phyloP scores from a whole-genome alignment of 1,284 basidiomycete species.

The Coniferiporia sulphurascens region DNA sequence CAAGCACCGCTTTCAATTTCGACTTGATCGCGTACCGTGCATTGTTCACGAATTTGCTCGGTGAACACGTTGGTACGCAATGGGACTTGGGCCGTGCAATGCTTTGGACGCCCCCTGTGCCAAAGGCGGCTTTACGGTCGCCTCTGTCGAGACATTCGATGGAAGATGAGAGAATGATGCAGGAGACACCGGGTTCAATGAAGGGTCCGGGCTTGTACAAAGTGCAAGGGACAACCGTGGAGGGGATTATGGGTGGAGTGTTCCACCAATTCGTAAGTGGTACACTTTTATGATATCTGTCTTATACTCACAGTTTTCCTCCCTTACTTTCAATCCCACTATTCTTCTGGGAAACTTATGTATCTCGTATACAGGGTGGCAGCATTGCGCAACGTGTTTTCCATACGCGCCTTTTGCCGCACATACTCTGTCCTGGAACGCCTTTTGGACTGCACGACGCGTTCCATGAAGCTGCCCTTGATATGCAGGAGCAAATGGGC shows the following conservation, averaged over 20 bases:
- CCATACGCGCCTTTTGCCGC: constrained; percentile 61
- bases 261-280: constrained; percentile 66
- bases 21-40: constrained; percentile 49
- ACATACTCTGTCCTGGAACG: constrained; percentile 40
- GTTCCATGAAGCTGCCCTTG: constrained; percentile 35
- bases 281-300: not conserved
- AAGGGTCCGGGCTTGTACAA: constrained; percentile 63
- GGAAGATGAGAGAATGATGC: constrained; percentile 6
- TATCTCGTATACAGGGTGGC: constrained; percentile 44
- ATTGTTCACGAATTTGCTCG: constrained; percentile 63
- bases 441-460: constrained; percentile 44
- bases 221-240: constrained; percentile 69
- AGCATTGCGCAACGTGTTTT: constrained; percentile 58
- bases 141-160: constrained; percentile 6
- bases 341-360: not conserved
- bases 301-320: not conserved
- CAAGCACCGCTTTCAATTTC: constrained; percentile 39
- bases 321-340: constrained; percentile 4
- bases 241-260: constrained; percentile 71
- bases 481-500: constrained; percentile 16
- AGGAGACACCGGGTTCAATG: constrained; percentile 12
- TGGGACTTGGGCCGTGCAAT: constrained; percentile 67
- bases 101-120: constrained; percentile 60
- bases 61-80: constrained; percentile 62
- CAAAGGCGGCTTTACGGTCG: constrained; percentile 17